Base-by-base conservation (phyloP, 805 yeast genomes). In the Naumovozyma castellii region DNA sequence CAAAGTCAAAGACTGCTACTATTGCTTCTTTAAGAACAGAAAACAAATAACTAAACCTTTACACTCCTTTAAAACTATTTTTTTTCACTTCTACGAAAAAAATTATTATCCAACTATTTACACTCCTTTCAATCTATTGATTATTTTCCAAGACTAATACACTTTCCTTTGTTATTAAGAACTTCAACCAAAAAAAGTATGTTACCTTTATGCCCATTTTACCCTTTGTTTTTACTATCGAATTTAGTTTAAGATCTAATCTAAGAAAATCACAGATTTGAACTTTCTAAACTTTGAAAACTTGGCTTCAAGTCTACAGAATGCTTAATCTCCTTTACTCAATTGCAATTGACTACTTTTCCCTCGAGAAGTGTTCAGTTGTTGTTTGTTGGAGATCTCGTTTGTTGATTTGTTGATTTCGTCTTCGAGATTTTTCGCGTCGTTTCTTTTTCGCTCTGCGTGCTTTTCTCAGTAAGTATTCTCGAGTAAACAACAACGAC, bases 61-160 rank as follows among this genome's bases (percentile, higher is more conserved):
- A 9, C 32, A 29, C 32, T 29, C 32, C 15, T 29, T 29, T 29
- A 29, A 29, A 12, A 12, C 13, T 29, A 10, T 32, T 32, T 32
- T 32, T 22, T 22, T 22, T 10, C 6, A 22, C 35, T 15, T 32
- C 5, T 12, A 32, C 9, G 18, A 8, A n/a, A 18, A n/a, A 8
- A 32, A n/a, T 5, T 19, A n/a, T n/a, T 33, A 18, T 36, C 38
- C 38, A 36, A 36, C 38, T 36, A 25, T 36, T 36, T 36, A 36
- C 38, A 36, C 18, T 36, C 38, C 38, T 36, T 36, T 36, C 13
- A 36, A 20, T 29, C 13, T 9, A 5, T 29, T 29, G 15, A 29
- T 29, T 29, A 8, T 12, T 12, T 29, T 29, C 13, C 32, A 6
- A 29, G 10, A 29, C 32, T 29, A 29, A 12, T 29, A 12, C 15